Conservation (phyloP, 2,329 filamentous ascomycete species). For the Mollisiaceae sp. region DNA sequence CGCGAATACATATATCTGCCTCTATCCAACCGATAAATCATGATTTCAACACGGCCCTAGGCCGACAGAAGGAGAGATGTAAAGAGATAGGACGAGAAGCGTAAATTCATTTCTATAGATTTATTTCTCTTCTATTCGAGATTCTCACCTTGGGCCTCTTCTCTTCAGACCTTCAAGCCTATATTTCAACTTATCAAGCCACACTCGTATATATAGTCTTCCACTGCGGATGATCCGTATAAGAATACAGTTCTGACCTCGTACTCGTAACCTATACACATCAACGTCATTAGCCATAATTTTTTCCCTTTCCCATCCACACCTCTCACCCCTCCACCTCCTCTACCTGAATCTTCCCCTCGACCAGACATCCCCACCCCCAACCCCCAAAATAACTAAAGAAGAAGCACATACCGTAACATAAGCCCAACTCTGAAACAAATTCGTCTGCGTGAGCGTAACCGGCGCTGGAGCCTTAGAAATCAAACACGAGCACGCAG, state of each 20-base stretch:
- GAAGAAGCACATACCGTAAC: constrained; percentile 9
- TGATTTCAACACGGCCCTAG: no score
- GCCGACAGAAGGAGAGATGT: no score
- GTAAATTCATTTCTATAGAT: no score
- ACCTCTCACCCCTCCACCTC: no score
- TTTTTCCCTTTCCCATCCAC: background rate
- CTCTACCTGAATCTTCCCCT: no score
- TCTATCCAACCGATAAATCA: no score
- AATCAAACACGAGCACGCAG: constrained; percentile 17
- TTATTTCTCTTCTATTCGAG: no score
- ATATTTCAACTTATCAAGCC: background rate
- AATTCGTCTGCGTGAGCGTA: constrained; percentile 7
- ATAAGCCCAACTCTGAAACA: constrained; percentile 12
- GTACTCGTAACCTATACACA: background rate
- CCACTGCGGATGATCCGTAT: constrained; percentile 9
- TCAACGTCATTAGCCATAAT: background rate
- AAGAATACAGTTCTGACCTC: background rate
- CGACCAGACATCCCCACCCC: no score
- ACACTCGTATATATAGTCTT: constrained; percentile 4
- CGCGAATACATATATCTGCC: no score
- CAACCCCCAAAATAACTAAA: no score
- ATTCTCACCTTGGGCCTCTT: no score
- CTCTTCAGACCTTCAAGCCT: background rate
- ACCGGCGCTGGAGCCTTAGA: background rate
- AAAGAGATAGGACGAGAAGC: no score